Evolutionary conservation across 192 early-diverging fungal species (phyloP), one percentile per base, ranked within the genome.

Genomic region (Funneliformis geosporum): DNA sequence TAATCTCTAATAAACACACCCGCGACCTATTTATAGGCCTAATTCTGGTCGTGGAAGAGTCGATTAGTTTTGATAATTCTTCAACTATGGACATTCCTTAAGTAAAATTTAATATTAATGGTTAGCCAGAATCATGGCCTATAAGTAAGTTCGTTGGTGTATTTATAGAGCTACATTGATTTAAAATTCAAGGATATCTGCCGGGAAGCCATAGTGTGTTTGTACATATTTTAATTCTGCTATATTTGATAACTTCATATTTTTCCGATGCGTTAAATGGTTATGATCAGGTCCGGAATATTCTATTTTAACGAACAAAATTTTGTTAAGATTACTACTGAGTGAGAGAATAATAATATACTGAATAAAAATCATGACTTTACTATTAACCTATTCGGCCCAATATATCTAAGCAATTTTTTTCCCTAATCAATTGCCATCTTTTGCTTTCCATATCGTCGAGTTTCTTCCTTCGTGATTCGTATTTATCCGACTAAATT

Each of bases 151-250:
- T 38, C 18, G 8, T 42, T 68, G 11, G 10, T 43, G 39, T n/a
- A 69, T 43, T 16, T 21, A 40, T 42, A 23, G 18, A 39, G 9
- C 42, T 69, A 40, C 14, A 40, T 27, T 66, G 44, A 47, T 47
- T 38, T 38, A 50, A 46, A 47, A 27, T 0, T 40, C 23, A 79
- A 79, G 77, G 77, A 79, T 79, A 79, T 79, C 66, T 55, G 66
- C 77, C 69, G 77, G 77, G 59, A 79, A 79, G 0, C 77, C 77
- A 79, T 79, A 38, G 21, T 60, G 38, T 9, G 25, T 21, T 69
- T 70, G 66, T 7, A 79, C 14, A 70, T 25, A 46, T 18, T 25
- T 39, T 39, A 68, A 79, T 60, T 79, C 66, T 21, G 18, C 21
- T 43, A 33, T 16, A 33, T 44, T 50, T 28, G 14, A 11, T 46